Conservation (phyloP, 208 protist species). For the Polymyxa betae region DNA sequence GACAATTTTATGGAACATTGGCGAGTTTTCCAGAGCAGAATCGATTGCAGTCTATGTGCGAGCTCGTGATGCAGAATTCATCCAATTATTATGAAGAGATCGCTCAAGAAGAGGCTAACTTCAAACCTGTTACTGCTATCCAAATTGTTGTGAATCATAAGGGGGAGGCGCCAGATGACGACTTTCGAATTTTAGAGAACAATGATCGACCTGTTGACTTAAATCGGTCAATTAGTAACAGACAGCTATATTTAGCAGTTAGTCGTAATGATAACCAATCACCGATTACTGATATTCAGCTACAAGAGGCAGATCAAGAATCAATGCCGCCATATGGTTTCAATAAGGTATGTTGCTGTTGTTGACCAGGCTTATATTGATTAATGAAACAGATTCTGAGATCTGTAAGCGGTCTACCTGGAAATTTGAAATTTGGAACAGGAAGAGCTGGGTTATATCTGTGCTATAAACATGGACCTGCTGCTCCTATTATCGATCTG, state of each 20-base stretch:
- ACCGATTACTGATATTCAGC: slow-evolving; percentile 16
- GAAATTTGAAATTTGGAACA: not conserved
- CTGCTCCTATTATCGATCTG: not conserved
- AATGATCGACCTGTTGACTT: not conserved
- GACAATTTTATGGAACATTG: not conserved
- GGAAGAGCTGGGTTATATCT: not conserved
- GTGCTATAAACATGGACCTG: not conserved
- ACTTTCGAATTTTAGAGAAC: not conserved
- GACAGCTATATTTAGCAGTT: slow-evolving; percentile 36
- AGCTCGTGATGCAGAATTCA: slow-evolving; percentile 36
- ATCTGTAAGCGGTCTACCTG: slow-evolving; percentile 5
- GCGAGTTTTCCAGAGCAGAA: not conserved
- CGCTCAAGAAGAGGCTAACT: not conserved
- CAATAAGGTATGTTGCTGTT: not conserved
- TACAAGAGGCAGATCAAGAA: slow-evolving; percentile 24
- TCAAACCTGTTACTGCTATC: not conserved
- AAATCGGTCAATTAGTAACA: not conserved
- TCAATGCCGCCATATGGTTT: not conserved
- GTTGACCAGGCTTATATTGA: not conserved
- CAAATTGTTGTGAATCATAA: slow-evolving; percentile 18
- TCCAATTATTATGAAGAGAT: not conserved
- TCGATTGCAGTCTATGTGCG: not conserved
- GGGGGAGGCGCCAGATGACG: not conserved
- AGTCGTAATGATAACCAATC: not conserved
- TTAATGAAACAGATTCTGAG: not conserved